Evolutionary conservation across 805 yeast species (phyloP), one percentile per base, ranked within the genome.

Genomic region (Metschnikowia baotianmanensis): DNA sequence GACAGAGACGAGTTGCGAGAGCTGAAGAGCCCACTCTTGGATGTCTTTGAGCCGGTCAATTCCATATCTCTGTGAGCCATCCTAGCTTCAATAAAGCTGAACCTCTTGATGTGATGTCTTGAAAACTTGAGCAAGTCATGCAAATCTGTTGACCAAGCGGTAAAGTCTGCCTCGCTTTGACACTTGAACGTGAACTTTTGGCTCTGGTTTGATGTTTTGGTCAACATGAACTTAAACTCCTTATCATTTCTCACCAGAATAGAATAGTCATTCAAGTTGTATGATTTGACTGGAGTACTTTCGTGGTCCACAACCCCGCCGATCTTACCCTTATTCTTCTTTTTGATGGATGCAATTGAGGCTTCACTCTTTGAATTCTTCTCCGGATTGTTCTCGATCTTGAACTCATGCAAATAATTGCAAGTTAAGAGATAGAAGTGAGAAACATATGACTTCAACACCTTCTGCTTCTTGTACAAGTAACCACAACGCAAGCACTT

Each of bases 81-180:
- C 47, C 71, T 73, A 18, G 65, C 65, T 53, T 65, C 74, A 25
- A 65, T 74, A 55, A 61, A 70, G 36, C 62, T 63, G 45, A 78
- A 75, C 59, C 88, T 72, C 24, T 73, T 74, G 25, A 65, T 55
- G 31, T 77, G 75, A 26, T 61, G 54, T 39, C 62, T 58, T 17
- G 69, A 67, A 48, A 71, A 77, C 34, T 69, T 64, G 23, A 76
- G 67, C 48, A 82, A 61, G 46, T 78, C 81, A 22, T 65, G 61
- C 32, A 82, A 58, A 54, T 80, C 83, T 21, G 67, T 71, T 25
- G 66, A 60, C 87, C 87, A 82, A 48, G 68, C 69, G 19, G 54
- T 55, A 36, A 73, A 73, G 37, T 76, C 76, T 25, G 60, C 65
- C 12, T 50, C 58, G 20, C 64, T 67, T 45, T 71, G 53, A 58